A percentile compares a stretch with the other conserved stretches of the same genome.
Evolutionary conservation across 2,329 filamentous ascomycete genomes (phyloP).

Genomic region (Monilinia vaccinii-corymbosi): DNA sequence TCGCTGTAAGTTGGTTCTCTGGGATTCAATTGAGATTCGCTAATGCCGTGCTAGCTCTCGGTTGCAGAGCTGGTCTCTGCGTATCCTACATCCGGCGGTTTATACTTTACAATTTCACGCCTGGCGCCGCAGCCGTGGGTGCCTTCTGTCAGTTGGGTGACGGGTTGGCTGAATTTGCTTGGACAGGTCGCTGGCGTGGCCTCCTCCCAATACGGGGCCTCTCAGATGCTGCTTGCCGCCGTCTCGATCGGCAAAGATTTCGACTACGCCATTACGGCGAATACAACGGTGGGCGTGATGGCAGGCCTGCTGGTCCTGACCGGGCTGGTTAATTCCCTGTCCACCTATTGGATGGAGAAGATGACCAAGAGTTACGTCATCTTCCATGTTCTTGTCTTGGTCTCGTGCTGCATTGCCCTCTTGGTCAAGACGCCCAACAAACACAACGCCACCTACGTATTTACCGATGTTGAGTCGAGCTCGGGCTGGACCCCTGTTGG

Average conservation of each 20-base stretch:
- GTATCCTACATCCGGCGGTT: constrained; percentile 44
- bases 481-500: constrained; percentile 46
- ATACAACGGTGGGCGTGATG: constrained; percentile 45
- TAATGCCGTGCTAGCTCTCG: constrained; percentile 30
- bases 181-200: constrained; percentile 43
- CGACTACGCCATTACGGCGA: constrained; percentile 37
- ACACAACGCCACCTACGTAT: constrained; percentile 43
- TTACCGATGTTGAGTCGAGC: constrained; percentile 41
- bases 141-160: constrained; percentile 38
- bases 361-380: constrained; percentile 49
- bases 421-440: constrained; percentile 42
- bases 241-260: constrained; percentile 42
- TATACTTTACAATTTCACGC: constrained; percentile 48
- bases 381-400: constrained; percentile 43
- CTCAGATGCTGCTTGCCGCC: constrained; percentile 47
- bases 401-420: constrained; percentile 43
- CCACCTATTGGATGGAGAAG: constrained; percentile 49
- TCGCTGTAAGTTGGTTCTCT: constrained; percentile 33
- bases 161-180: constrained; percentile 42
- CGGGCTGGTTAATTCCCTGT: constrained; percentile 45
- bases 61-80: constrained; percentile 21
- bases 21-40: background rate
- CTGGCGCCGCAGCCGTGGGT: constrained; percentile 40
- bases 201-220: constrained; percentile 47
- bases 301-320: constrained; percentile 42